A percentile compares a stretch with the other conserved stretches of the same genome.
Evolutionary conservation across 257 asterid species (phyloP).

Genomic region (Ligustrum vulgare): DNA sequence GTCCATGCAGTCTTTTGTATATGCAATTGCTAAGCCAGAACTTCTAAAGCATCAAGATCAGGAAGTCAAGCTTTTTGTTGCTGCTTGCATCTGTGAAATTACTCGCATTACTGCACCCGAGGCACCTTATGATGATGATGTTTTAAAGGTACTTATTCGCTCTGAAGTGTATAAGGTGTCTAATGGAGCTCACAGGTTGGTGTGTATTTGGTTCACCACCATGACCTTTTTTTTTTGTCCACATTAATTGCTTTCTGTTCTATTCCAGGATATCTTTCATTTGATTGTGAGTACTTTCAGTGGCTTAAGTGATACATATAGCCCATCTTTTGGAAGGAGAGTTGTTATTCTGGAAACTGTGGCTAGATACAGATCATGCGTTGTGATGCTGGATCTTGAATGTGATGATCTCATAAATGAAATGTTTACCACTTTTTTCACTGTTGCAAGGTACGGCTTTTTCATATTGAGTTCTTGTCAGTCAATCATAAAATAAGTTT

Average conservation of each 20-base stretch:
- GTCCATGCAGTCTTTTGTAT: slow-evolving; percentile 75
- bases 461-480: slow-evolving; percentile 13
- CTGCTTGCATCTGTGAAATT: slow-evolving; percentile 92
- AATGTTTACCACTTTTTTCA: slow-evolving; percentile 75
- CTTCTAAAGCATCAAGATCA: slow-evolving; percentile 89
- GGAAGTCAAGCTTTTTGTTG: slow-evolving; percentile 84
- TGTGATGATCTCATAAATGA: slow-evolving; percentile 88
- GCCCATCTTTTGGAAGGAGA: slow-evolving; percentile 89
- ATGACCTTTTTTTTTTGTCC: slow-evolving; percentile 13
- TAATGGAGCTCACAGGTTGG: slow-evolving; percentile 19
- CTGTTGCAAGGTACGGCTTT: slow-evolving; percentile 68
- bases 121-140: slow-evolving; percentile 83
- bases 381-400: slow-evolving; percentile 97
- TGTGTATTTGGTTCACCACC: slow-evolving; percentile 18
- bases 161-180: slow-evolving; percentile 14
- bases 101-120: slow-evolving; percentile 96
- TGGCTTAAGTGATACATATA: slow-evolving; percentile 72
- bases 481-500: background rate
- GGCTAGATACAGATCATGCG: slow-evolving; percentile 94
- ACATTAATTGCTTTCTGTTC: slow-evolving; percentile 29
- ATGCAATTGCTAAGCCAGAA: slow-evolving; percentile 76
- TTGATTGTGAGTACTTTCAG: slow-evolving; percentile 86
- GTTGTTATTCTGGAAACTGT: slow-evolving; percentile 88
- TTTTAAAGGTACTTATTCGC: slow-evolving; percentile 62
- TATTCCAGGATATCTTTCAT: slow-evolving; percentile 73